Evolutionary conservation across 2,329 filamentous ascomycete species (phyloP), one percentile per base, ranked within the genome.

Genomic region (Ceratocystis colombiana): DNA sequence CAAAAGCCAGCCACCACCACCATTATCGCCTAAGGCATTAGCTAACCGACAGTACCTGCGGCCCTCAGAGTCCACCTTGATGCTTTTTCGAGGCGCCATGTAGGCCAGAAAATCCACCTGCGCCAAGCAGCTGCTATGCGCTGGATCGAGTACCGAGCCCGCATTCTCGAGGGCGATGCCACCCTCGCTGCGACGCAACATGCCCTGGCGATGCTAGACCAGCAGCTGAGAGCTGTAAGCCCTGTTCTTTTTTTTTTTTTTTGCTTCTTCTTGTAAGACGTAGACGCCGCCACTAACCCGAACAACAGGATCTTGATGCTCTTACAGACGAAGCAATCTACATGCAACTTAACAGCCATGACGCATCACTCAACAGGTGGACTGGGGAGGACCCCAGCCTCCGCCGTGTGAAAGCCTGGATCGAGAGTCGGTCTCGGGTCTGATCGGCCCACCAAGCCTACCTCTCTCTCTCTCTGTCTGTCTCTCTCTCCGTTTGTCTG

Each of bases 81-180:
- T 70, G 82, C 83, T 25, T 84, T 80, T 70, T 78, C 83, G 7
- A 79, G 84, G 70, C 78, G 84, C 64, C 84, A 87, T 73, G 82
- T 86, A 71, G 83, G 76, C 33, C 84, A 85, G 70, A 87, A 86
- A 76, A 87, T 87, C 70, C 84, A 82, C 70, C 76, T 84, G 67
- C 79, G 84, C 44, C 84, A 87, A 72, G 77, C 76, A 30, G 84
- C 83, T 33, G 83, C 82, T 45, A 82, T 84, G 73, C 75, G 79
- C 70, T 87, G 84, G 84, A 73, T 86, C 67, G 77, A 80, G 68
- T 79, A 77, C 72, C 78, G 84, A 67, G 78, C 80, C 46, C 73
- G 77, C 50, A 76, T 85, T 66, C 75, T 87, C 50, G 78, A 80
- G 71, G 81, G 81, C 61, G 75, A 77, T 46, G 76, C 77, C 70